Conservation (phyloP, 2,329 filamentous ascomycete genomes). For the Claviceps purpurea region DNA sequence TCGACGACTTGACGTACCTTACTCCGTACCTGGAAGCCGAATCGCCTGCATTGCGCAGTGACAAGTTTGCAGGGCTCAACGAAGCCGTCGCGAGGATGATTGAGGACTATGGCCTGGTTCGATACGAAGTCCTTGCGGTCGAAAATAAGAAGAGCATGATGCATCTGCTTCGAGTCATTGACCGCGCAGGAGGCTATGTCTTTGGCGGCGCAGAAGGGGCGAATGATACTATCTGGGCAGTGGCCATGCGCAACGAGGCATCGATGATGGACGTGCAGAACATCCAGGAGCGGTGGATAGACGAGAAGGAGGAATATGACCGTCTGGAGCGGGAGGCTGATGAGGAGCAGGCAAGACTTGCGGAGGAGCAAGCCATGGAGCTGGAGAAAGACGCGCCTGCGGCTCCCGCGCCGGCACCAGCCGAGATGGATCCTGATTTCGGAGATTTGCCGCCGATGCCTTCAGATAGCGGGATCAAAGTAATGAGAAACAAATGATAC, state of each 20-base stretch:
- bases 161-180: constrained; percentile 75
- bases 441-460: constrained; percentile 39
- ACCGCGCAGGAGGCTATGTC: constrained; percentile 83
- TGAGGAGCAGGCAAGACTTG: constrained; percentile 55
- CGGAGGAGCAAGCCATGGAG: constrained; percentile 25
- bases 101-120: constrained; percentile 78
- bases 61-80: constrained; percentile 76
- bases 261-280: constrained; percentile 71
- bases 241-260: constrained; percentile 71
- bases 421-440: constrained; percentile 31
- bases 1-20: constrained; percentile 80
- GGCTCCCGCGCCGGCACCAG: constrained; percentile 9
- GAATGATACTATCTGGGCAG: constrained; percentile 94
- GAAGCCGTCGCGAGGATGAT: constrained; percentile 76
- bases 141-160: constrained; percentile 98
- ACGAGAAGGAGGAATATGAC: constrained; percentile 79
- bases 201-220: constrained; percentile 84
- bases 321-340: constrained; percentile 60
- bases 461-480: constrained; percentile 54
- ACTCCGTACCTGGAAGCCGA: constrained; percentile 71
- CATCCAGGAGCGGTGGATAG: constrained; percentile 92
- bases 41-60: constrained; percentile 51
- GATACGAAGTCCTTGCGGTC: constrained; percentile 85
- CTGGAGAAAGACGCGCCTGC: constrained; percentile 17
- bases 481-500: constrained; percentile 51